Evolutionary conservation across 495 filamentous ascomycete genomes (phyloP), one percentile per base, ranked within the genome.

Genomic region (Wilcoxina mikolae): DNA sequence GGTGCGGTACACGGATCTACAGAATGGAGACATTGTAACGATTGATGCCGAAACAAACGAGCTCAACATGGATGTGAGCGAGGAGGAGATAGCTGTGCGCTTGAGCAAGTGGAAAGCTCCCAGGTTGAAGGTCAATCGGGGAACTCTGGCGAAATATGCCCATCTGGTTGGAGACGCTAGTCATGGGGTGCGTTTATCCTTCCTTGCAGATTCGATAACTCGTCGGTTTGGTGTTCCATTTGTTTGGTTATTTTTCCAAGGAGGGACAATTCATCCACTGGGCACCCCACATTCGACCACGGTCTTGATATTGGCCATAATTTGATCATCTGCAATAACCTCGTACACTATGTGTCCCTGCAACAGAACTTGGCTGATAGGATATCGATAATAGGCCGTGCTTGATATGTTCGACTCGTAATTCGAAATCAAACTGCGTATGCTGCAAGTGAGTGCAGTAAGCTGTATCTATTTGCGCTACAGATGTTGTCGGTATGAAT

Each of bases 81-180:
- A 82, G 20, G 78, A 80, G 59, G 88, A 93, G 70, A 72, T 98
- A 56, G 69, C 75, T 61, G 69, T 70, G 62, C 72, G 91, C 28
- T 68, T 80, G 62, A 73, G 72, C 54, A 71, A 68, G 55, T 98
- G 91, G 91, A 82, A 74, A 61, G 72, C 79, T 53, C 88, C 87
- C 3, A 72, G 69, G 59, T 76, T 78, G 63, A 76, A 74, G 63
- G 85, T 90, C n/a, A 87, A 83, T 58, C 78, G 91, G 31, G 91
- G 91, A 44, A 82, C 81, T 46, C 64, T 98, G 69, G 90, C 85
- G 10, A 98, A 98, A 74, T 98, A 95, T 72, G 86, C 83, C 31
- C 66, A 69, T 31, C 64, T 86, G 61, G 82, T 86, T 4, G 79
- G 80, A 25, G 82, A 85, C 74, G 82, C 82, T 44, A 83, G 79